phyloP scores from a whole-genome alignment of 2,329 filamentous ascomycete genomes.

The Davidsoniella eucalypti region DNA sequence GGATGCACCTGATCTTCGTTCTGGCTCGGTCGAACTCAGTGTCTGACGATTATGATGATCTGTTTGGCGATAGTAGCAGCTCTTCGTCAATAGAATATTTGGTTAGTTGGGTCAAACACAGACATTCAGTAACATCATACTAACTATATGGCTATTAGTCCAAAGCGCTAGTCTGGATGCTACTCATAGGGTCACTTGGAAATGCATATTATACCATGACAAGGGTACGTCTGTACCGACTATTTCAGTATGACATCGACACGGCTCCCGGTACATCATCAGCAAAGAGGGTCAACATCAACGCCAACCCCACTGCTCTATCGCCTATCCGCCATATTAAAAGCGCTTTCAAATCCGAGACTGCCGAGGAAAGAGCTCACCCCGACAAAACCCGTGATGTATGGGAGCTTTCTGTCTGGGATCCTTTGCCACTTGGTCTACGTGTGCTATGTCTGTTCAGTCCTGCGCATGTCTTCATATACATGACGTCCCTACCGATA shows the following conservation, averaged over 20 bases:
- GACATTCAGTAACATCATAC: constrained; percentile 3
- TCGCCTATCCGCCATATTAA: constrained; percentile 66
- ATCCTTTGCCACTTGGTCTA: constrained; percentile 70
- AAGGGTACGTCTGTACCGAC: constrained; percentile 69
- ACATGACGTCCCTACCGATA: constrained; percentile 75
- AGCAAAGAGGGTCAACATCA: constrained; percentile 72
- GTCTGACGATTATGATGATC: constrained; percentile 50
- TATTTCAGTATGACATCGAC: constrained; percentile 80
- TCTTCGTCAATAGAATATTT: constrained; percentile 46
- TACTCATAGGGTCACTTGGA: constrained; percentile 47
- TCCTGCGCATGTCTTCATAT: constrained; percentile 80
- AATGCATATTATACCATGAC: constrained; percentile 75
- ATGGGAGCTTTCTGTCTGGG: constrained; percentile 90
- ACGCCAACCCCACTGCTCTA: constrained; percentile 61
- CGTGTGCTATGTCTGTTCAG: constrained; percentile 82
- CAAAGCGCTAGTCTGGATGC: constrained; percentile 47
- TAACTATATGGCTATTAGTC: constrained; percentile 3
- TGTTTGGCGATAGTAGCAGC: constrained; percentile 60
- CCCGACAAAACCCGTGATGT: constrained; percentile 72
- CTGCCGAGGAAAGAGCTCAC: constrained; percentile 69
- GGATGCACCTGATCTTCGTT: constrained; percentile 63
- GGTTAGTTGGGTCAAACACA: constrained; percentile 23
- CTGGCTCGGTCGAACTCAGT: constrained; percentile 63
- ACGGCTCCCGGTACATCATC: constrained; percentile 62
- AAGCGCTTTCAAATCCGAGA: constrained; percentile 47